Conservation (phyloP, 2,329 filamentous ascomycete species). For the Coniochaeta hoffmannii region DNA sequence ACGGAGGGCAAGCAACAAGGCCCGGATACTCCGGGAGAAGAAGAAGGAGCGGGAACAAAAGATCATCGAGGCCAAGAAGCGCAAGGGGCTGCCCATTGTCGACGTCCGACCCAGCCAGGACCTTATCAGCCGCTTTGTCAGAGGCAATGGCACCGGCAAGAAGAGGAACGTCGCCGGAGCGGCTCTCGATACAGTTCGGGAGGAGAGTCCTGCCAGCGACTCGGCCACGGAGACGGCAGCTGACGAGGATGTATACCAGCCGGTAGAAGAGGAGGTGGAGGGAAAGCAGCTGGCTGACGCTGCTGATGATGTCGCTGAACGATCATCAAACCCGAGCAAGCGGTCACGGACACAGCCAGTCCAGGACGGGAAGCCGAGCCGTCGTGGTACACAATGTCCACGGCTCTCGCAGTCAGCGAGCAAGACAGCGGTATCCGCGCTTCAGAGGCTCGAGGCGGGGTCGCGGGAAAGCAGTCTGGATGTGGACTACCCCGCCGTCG, state of each 20-base stretch:
- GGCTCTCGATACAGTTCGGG: slow-evolving; percentile 2
- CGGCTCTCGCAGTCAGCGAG: not conserved
- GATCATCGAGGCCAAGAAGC: slow-evolving; percentile 41
- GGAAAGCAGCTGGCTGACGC: not conserved
- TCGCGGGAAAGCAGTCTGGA: slow-evolving; percentile 7
- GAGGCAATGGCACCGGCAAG: slow-evolving; percentile 13
- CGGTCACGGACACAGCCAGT: not conserved
- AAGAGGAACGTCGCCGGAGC: slow-evolving; percentile 10
- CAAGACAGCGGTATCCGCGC: not conserved
- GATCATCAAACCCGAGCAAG: not conserved
- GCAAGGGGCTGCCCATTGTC: slow-evolving; percentile 45
- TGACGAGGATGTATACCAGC: not conserved
- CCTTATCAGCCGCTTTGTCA: slow-evolving; percentile 46
- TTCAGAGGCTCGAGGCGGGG: not conserved
- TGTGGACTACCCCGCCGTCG: slow-evolving; percentile 4
- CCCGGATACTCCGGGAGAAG: slow-evolving; percentile 42
- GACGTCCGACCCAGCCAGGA: slow-evolving; percentile 49
- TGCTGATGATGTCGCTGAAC: not conserved
- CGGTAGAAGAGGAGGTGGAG: not conserved
- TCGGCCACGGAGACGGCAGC: not conserved
- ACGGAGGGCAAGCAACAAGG: slow-evolving; percentile 39
- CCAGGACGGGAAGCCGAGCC: not conserved
- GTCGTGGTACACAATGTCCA: not conserved
- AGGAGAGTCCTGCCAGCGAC: slow-evolving; percentile 3
- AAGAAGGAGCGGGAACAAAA: slow-evolving; percentile 46